Evolutionary conservation across 306 rosid species (phyloP).

Genomic region (Prunus mira): DNA sequence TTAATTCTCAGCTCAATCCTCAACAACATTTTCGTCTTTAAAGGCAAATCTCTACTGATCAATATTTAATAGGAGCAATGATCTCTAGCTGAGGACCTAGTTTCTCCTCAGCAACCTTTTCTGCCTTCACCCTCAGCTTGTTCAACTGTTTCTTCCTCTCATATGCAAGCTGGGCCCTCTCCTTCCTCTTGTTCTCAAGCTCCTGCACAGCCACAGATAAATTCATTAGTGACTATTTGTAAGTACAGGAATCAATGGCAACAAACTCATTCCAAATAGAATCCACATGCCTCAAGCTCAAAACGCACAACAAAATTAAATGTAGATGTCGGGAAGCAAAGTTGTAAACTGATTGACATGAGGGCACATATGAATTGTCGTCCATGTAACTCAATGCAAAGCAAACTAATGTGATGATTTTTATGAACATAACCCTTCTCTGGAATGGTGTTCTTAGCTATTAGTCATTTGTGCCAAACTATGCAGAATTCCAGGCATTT

Average conservation of each 20-base stretch:
- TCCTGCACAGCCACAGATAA: conserved; percentile 31
- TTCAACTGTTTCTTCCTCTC: conserved; percentile 76
- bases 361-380: too few relatives aligned
- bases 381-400: too few relatives aligned
- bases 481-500: not conserved
- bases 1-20: conserved; percentile 11
- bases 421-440: too few relatives aligned
- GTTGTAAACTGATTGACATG: too few relatives aligned
- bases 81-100: conserved; percentile 62
- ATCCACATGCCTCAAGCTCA: too few relatives aligned
- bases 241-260: not conserved
- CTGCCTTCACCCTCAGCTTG: conserved; percentile 65
- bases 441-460: too few relatives aligned
- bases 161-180: conserved; percentile 46
- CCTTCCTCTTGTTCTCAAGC: conserved; percentile 81
- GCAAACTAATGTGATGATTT: too few relatives aligned
- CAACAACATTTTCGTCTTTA: conserved; percentile 11
- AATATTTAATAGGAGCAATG: conserved; percentile 65
- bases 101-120: conserved; percentile 61
- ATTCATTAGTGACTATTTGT: not conserved
- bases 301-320: too few relatives aligned
- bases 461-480: too few relatives aligned
- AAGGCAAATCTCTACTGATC: conserved; percentile 13
- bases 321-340: too few relatives aligned
- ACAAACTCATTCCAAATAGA: too few relatives aligned